Percentiles rank a stretch among this genome's conserved stretches.
Conservation (phyloP, 805 yeast species). For the Debaryomyces castellii region DNA sequence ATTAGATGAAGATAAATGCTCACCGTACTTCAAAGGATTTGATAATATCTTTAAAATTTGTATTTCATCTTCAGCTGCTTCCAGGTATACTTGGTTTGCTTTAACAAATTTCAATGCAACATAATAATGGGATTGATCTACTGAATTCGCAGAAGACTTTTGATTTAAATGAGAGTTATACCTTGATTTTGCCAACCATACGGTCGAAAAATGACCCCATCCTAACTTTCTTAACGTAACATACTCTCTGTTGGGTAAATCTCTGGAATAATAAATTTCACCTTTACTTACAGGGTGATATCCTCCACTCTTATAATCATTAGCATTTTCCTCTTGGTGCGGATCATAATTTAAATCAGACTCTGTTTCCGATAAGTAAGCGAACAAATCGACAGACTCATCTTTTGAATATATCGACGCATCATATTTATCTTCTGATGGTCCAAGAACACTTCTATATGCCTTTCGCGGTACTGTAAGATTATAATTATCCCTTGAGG, state of each 20-base stretch:
- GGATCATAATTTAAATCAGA: slow-evolving; percentile 29
- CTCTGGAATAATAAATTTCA: slow-evolving; percentile 48
- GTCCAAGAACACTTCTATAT: not conserved
- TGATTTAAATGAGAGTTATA: slow-evolving; percentile 20
- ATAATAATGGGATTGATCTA: slow-evolving; percentile 32
- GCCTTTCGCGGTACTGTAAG: not conserved
- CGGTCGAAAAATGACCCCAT: slow-evolving; percentile 73
- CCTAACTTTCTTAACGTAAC: slow-evolving; percentile 57
- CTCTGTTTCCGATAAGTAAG: slow-evolving; percentile 22
- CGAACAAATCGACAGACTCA: slow-evolving; percentile 11
- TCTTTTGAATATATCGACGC: not conserved
- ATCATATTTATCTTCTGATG: not conserved
- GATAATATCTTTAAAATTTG: slow-evolving; percentile 42
- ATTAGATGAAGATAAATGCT: slow-evolving; percentile 10
- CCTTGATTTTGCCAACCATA: slow-evolving; percentile 53
- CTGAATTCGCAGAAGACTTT: not conserved
- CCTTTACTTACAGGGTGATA: slow-evolving; percentile 63
- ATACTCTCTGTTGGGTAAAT: slow-evolving; percentile 38
- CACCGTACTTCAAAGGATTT: slow-evolving; percentile 15
- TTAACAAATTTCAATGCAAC: slow-evolving; percentile 66
- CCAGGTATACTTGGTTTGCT: slow-evolving; percentile 51
- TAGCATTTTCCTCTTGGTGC: slow-evolving; percentile 46
- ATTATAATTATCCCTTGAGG: not conserved
- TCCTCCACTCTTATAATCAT: slow-evolving; percentile 60
- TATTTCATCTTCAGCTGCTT: slow-evolving; percentile 68